A percentile compares a stretch with the other conserved stretches of the same genome.
Evolutionary conservation across 1,284 basidiomycete species (phyloP).

Genomic region (Ceratobasidium sp.): DNA sequence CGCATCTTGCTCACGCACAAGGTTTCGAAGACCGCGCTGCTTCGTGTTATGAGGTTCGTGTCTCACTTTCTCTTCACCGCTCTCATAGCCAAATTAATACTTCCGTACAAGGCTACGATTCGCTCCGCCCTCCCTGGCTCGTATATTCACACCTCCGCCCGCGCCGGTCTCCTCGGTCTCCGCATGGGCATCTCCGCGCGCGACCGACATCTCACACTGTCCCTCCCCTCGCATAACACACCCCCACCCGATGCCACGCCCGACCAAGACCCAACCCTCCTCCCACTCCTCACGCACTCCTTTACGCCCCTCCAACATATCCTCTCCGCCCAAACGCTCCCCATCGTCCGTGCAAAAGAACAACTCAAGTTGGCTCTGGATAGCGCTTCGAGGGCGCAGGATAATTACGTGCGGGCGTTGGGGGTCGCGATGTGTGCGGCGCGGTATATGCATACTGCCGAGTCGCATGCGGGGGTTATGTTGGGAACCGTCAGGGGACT

Average conservation of each 20-base stretch:
- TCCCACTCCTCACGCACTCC: conserved; percentile 47
- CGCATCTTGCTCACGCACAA: conserved; percentile 76
- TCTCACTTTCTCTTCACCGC: conserved; percentile 62
- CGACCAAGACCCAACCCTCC: not conserved
- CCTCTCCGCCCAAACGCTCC: conserved; percentile 8
- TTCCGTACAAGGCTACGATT: conserved; percentile 64
- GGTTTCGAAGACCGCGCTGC: conserved; percentile 64
- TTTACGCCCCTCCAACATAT: conserved; percentile 18
- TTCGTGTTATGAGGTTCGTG: conserved; percentile 64
- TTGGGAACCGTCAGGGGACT: conserved; percentile 74
- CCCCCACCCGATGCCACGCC: not conserved
- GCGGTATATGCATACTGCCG: conserved; percentile 77
- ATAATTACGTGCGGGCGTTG: conserved; percentile 78
- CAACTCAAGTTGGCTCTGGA: conserved; percentile 72
- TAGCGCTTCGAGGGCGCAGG: conserved; percentile 68
- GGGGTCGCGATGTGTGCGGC: conserved; percentile 74
- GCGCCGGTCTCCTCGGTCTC: conserved; percentile 21
- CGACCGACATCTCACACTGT: conserved; percentile 42
- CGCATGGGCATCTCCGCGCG: conserved; percentile 50
- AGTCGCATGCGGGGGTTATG: conserved; percentile 74
- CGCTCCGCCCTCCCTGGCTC: conserved; percentile 7
- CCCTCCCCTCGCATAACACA: conserved; percentile 19
- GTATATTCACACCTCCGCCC: conserved; percentile 31
- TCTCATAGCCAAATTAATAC: conserved; percentile 64
- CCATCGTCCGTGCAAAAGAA: conserved; percentile 60